Percentiles rank a stretch among this genome's conserved stretches.
These are phyloP conservation scores for Pichia sp. DNA, from an alignment of 1,139 yeast genomes.

Conservation along the genomic window DNA sequence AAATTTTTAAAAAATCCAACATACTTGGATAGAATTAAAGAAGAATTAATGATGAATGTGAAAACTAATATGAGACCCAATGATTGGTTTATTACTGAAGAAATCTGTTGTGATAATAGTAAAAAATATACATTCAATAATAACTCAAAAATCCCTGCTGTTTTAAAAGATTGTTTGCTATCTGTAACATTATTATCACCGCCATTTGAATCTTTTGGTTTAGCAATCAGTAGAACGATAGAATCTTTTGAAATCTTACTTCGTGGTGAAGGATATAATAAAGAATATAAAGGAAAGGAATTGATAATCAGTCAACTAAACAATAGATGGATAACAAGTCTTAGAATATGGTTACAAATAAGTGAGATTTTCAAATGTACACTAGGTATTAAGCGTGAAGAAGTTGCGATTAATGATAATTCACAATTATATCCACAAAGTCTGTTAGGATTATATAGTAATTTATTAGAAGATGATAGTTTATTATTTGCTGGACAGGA, in stretches of 20 bases:
- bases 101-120: conserved; percentile 6
- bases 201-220: conserved; percentile 29
- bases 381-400: conserved; percentile 11
- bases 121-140: conserved; percentile 14
- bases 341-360: conserved; percentile 42
- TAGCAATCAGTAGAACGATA: conserved; percentile 47
- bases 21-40: conserved; percentile 14
- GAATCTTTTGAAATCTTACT: conserved; percentile 60
- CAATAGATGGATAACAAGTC: conserved; percentile 48
- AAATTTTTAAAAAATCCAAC: conserved; percentile 7
- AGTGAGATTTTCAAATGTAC: conserved; percentile 26
- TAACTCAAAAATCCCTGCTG: conserved; percentile 20
- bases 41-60: conserved; percentile 20
- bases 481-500: conserved; percentile 38
- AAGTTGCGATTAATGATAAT: conserved; percentile 10
- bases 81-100: conserved; percentile 25
- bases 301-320: conserved; percentile 54
- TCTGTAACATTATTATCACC: conserved; percentile 21
- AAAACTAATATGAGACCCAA: conserved; percentile 20
- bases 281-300: conserved; percentile 22
- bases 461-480: conserved; percentile 23
- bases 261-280: conserved; percentile 40
- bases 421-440: conserved; percentile 25
- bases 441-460: conserved; percentile 24
- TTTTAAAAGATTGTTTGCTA: conserved; percentile 22